Evolutionary conservation across 169 alveolate genomes (phyloP).

Genomic region (Plasmodium cynomolgi): DNA sequence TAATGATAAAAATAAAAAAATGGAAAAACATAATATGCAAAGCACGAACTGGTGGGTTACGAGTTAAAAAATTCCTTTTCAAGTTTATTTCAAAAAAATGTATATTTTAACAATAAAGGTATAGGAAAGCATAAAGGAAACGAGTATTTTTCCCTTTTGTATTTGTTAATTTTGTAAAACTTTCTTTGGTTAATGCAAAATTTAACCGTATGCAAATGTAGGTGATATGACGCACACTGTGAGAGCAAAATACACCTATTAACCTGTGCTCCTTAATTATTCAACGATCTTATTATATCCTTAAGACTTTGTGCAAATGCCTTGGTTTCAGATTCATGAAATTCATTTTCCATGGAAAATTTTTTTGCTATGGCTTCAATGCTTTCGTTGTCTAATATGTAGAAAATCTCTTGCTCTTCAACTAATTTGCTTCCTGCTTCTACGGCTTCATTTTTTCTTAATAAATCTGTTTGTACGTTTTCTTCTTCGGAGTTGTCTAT

Average conservation of each 20-base stretch:
- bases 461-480: neutral
- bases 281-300: slow-evolving; percentile 31
- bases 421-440: neutral
- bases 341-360: slow-evolving; percentile 10
- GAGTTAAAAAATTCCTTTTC: neutral
- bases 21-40: neutral
- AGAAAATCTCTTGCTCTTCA: slow-evolving; percentile 29
- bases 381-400: slow-evolving; percentile 21
- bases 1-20: neutral
- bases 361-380: slow-evolving; percentile 29
- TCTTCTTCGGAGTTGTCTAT: slow-evolving; percentile 36
- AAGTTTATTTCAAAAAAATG: neutral
- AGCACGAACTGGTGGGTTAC: neutral
- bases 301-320: slow-evolving; percentile 52
- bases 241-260: slow-evolving; percentile 5
- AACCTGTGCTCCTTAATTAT: slow-evolving; percentile 6
- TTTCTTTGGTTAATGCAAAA: neutral
- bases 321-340: slow-evolving; percentile 15
- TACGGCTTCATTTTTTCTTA: slow-evolving; percentile 7
- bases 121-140: neutral
- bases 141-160: neutral
- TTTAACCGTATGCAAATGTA: neutral
- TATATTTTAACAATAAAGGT: neutral
- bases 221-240: neutral
- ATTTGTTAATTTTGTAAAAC: neutral